Conservation (phyloP, 23 red algal species). For the Agarophyton chilense region DNA sequence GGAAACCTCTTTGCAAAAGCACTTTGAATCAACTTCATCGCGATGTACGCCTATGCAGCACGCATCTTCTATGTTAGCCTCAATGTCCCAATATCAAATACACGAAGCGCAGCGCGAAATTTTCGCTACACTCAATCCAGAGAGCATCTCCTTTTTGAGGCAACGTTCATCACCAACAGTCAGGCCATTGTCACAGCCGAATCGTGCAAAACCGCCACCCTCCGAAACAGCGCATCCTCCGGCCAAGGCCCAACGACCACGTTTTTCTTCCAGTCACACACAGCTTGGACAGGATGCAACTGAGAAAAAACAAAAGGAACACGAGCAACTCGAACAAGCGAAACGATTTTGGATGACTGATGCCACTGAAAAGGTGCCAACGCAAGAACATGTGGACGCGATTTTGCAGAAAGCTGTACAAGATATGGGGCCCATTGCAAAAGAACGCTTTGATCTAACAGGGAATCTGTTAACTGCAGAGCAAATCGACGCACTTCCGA, state of each 20-base stretch:
- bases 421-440: slow-evolving; percentile 44
- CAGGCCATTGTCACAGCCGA: not conserved
- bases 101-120: slow-evolving; percentile 28
- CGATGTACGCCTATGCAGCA: not conserved
- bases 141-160: slow-evolving; percentile 42
- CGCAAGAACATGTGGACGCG: slow-evolving; percentile 17
- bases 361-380: slow-evolving; percentile 12
- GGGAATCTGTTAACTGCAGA: slow-evolving; percentile 45
- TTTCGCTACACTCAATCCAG: slow-evolving; percentile 4
- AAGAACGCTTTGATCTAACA: slow-evolving; percentile 54
- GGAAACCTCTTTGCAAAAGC: not conserved
- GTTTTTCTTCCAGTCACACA: not conserved
- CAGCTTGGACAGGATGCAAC: not conserved
- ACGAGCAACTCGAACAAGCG: slow-evolving; percentile 4
- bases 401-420: slow-evolving; percentile 31
- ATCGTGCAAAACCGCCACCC: not conserved
- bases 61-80: slow-evolving; percentile 6
- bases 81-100: slow-evolving; percentile 36
- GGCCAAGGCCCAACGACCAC: not conserved
- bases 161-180: not conserved
- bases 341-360: slow-evolving; percentile 65
- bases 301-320: not conserved
- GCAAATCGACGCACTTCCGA: slow-evolving; percentile 16
- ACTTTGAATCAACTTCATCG: not conserved
- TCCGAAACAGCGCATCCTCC: not conserved